Base-by-base conservation (phyloP, 208 protist genomes). In the Sergeia podlipaevii region DNA sequence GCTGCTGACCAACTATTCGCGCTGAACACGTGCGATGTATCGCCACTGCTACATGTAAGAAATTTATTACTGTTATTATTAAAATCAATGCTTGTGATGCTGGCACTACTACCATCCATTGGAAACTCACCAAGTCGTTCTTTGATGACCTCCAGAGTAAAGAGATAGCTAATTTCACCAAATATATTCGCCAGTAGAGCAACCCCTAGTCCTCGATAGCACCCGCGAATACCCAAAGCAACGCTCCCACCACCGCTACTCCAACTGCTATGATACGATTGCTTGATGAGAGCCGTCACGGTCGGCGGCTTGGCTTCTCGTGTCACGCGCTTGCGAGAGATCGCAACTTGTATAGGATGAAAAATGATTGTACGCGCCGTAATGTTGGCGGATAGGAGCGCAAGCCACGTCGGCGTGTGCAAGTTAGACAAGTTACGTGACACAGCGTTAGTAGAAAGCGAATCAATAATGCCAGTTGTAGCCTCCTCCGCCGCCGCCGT, bases 311-410 rank as follows among this genome's bases (percentile, higher is more conserved):
- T 65, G 13, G 63, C 65, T 33, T 89, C 81, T 1, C 69, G 74
- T 30, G 74, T 90, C 24, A 95, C 61, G 21, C 88, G 84, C 53
- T 95, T 95, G 13, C 88, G 74, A 4, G 77, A 63, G 30, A 91
- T 73, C 39, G 84, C 75, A 41, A 95, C 62, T 42, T 89, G 65
- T 29, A 95, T 52, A 3, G 88, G 88, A 38, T 95, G 84, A 24
- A 92, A 80, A 18, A 95, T 36, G n/a, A 87, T n/a, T 0, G 84
- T 90, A 18, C 84, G 80, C 2, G 70, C 65, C 4, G 59, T 50
- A 27, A 84, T 81, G 61, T 85, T 92, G 30, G 70, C 48, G 10
- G 73, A 57, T 15, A 92, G 62, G 27, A 91, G 69, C 6, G 56
- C 71, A 26, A 91, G 48, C 85, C 88, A 95, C 4, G 83, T 91